phyloP scores from a whole-genome alignment of 371 early-diverging fungal genomes.

The Mucor sp. region DNA sequence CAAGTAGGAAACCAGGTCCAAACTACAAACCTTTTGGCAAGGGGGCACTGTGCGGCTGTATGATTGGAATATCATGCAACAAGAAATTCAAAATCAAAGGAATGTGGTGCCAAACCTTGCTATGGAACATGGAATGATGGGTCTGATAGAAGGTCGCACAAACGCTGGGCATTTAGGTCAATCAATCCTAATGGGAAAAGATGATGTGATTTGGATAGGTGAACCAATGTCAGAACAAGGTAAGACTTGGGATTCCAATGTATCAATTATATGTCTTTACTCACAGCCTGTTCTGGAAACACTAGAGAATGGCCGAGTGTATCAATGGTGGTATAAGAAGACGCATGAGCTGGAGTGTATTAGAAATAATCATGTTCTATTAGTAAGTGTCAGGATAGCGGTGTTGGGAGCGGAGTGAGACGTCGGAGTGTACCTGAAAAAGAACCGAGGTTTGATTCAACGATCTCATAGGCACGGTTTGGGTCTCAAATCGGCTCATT shows the following conservation, averaged over 20 bases:
- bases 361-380: conserved; percentile 14
- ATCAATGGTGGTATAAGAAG: conserved; percentile 23
- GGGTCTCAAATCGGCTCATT: conserved; percentile 36
- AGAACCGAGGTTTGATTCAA: not conserved
- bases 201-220: conserved; percentile 43
- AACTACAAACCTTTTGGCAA: conserved; percentile 41
- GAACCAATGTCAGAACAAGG: conserved; percentile 52
- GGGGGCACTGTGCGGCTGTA: conserved; percentile 45
- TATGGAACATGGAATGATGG: conserved; percentile 22
- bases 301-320: conserved; percentile 42
- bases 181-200: conserved; percentile 28
- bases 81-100: not conserved
- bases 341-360: conserved; percentile 21
- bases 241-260: not conserved
- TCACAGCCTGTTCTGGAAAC: not conserved
- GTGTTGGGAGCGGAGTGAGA: not conserved
- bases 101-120: conserved; percentile 1
- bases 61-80: conserved; percentile 12
- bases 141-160: conserved; percentile 29
- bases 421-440: conserved; percentile 10
- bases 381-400: conserved; percentile 1
- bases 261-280: not conserved
- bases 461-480: conserved; percentile 34
- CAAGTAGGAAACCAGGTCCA: conserved; percentile 19
- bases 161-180: conserved; percentile 49